These are phyloP conservation scores for Cladosporium halotolerans DNA, from an alignment of 2,329 filamentous ascomycete species.

Conservation along the genomic window DNA sequence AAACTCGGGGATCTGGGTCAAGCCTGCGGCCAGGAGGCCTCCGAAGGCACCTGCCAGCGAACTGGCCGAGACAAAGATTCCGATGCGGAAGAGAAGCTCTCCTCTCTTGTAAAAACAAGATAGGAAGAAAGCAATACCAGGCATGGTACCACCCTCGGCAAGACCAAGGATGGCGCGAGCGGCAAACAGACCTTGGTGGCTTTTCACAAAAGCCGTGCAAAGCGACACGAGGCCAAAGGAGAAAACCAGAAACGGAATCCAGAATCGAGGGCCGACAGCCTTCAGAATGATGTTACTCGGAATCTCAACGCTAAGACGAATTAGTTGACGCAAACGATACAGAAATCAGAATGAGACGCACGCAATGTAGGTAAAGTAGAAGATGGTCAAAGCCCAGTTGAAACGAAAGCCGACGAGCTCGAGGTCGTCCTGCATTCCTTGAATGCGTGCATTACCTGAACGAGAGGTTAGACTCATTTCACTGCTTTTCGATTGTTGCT, in stretches of 20 bases:
- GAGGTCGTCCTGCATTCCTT: slow-evolving; percentile 38
- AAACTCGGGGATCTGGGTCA: slow-evolving; percentile 48
- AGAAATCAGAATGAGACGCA: not conserved
- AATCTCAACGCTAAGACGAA: slow-evolving; percentile 25
- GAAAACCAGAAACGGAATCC: slow-evolving; percentile 48
- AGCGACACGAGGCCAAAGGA: slow-evolving; percentile 52
- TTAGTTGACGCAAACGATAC: not conserved
- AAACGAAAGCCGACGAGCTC: slow-evolving; percentile 26
- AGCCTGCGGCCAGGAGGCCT: slow-evolving; percentile 25
- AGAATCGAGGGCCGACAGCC: slow-evolving; percentile 32
- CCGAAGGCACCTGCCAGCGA: slow-evolving; percentile 35
- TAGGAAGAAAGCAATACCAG: slow-evolving; percentile 34
- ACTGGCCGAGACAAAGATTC: slow-evolving; percentile 19
- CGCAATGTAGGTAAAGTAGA: slow-evolving; percentile 36
- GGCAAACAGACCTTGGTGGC: slow-evolving; percentile 14
- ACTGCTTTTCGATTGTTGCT: not conserved
- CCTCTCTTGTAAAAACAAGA: slow-evolving; percentile 19
- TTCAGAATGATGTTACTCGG: slow-evolving; percentile 36
- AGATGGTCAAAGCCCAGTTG: slow-evolving; percentile 33
- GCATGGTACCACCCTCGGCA: slow-evolving; percentile 62
- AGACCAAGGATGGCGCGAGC: slow-evolving; percentile 57
- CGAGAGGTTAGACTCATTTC: not conserved
- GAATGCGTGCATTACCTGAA: slow-evolving; percentile 23
- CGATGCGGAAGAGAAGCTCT: slow-evolving; percentile 21
- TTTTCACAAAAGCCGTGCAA: slow-evolving; percentile 17